Conservation (phyloP, 352 stramenopile species). For the Globisporangium solare region DNA sequence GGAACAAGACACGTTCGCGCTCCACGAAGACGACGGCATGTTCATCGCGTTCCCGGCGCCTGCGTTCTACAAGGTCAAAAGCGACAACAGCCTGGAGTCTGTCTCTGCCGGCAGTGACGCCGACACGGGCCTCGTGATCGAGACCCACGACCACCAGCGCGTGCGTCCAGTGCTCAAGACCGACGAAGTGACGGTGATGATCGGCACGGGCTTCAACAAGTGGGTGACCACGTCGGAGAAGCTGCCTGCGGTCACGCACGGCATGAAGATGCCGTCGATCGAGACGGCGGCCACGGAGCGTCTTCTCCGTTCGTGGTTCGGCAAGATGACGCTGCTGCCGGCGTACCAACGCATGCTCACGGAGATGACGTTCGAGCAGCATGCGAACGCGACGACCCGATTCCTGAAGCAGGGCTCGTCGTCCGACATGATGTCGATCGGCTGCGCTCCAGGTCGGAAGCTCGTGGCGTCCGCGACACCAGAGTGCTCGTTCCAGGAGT, state of each 20-base stretch:
- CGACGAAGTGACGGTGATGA: slow-evolving; percentile 54
- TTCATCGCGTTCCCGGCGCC: slow-evolving; percentile 54
- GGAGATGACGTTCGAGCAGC: slow-evolving; percentile 40
- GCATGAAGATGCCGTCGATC: slow-evolving; percentile 45
- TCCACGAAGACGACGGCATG: slow-evolving; percentile 58
- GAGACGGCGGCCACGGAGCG: slow-evolving; percentile 20
- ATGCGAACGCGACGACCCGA: slow-evolving; percentile 27
- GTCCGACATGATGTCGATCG: slow-evolving; percentile 27
- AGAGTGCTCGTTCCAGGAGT: slow-evolving; percentile 27
- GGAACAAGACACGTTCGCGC: slow-evolving; percentile 29
- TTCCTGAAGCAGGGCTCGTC: slow-evolving; percentile 24
- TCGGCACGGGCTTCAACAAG: slow-evolving; percentile 47
- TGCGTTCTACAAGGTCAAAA: slow-evolving; percentile 44
- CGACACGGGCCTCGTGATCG: slow-evolving; percentile 51
- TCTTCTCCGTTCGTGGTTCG: slow-evolving; percentile 46
- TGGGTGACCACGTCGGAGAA: slow-evolving; percentile 43
- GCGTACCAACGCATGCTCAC: slow-evolving; percentile 47
- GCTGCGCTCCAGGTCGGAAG: slow-evolving; percentile 33
- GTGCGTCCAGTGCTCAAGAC: slow-evolving; percentile 47
- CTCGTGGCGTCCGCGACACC: slow-evolving; percentile 27
- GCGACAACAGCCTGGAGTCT: slow-evolving; percentile 19
- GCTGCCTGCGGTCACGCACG: slow-evolving; percentile 52
- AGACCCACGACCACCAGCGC: slow-evolving; percentile 30
- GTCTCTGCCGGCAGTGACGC: slow-evolving; percentile 24
- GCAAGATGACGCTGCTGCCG: slow-evolving; percentile 60